Evolutionary conservation across 2,329 filamentous ascomycete species (phyloP), one percentile per base, ranked within the genome.

Genomic region (Aureobasidium sp.): DNA sequence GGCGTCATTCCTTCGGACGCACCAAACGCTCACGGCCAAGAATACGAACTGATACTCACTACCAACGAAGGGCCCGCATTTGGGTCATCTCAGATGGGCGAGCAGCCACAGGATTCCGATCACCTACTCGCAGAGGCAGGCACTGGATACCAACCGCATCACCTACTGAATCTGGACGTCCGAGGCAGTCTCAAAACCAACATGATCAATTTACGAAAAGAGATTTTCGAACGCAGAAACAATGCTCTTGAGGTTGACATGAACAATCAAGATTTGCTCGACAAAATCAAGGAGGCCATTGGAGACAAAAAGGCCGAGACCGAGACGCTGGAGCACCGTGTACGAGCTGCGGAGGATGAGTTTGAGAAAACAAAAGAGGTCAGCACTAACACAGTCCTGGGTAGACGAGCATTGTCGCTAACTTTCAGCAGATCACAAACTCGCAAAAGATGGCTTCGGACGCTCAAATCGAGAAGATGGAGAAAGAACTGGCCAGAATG

Each of bases 401-500:
- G 0, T 2, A 49, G 17, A 36, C 7, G 29, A 36, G 9, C 9
- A 45, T 12, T 8, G 34, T 12, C 7, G 27, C 55, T 58, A 29
- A 58, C 31, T 29, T 12, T 5, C 31, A 77, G 83, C 61, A 77
- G 65, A 84, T 85, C 63, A 93, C 89, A 8, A 89, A 84, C 49
- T 90, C 91, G 20, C 91, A 96, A 73, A 95, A 95, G 77, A 84
- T 93, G 72, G 88, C 87, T 8, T 90, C 87, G 2, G 94, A 97
- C 72, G 86, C 92, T 9, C 93, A 97, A 74, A 96, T 99, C 69
- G 94, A 99, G 76, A 94, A 94, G 79, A 95, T 97, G 88, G 94
- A 99, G 77, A 97, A 96, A 76, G 92, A 99, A 74, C 79, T 99
- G n/a, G 89, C 90, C 51, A 90, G 91, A 73, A 96, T 97, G 90